Base-by-base conservation (phyloP, 768 basidiomycete genomes). In the Mycena maculata region DNA sequence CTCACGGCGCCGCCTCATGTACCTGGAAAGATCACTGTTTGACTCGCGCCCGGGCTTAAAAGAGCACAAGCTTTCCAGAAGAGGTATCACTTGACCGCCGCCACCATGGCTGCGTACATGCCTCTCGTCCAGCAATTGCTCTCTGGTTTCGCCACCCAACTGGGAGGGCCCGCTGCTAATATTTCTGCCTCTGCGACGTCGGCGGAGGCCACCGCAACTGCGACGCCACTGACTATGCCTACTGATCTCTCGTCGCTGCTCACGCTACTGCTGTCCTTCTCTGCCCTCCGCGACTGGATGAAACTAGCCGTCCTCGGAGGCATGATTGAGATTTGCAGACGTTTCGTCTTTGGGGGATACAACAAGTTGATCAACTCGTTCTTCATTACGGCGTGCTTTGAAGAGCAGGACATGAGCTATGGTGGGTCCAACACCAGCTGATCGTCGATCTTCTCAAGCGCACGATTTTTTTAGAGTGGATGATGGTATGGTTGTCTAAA, bases 401-500 rank as follows among this genome's bases (percentile, higher is more conserved):
- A 86, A 1, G 80, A 83, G 22, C 50, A 72, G 30, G 63, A 73
- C 61, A 48, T 68, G 20, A 77, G 75, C 65, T 76, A 77, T 31
- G 53, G 76, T 76, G 63, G 41, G 65, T 66, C 48, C 54, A 36
- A 4, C 42, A n/a, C 50, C 18, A 60, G 25, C 23, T 55, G 41
- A 38, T 38, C 36, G 18, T 38, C 9, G 30, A 38, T 36, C 33
- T 20, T 12, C 18, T 59, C 16, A 22, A 36, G 33, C 61, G 50
- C 16, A 62, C 36, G 16, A 28, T 11, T 57, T 13, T 25, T 33
- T 56, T 45, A 88, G 87, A 80, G 2, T 90, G 88, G 89, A 81
- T 90, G 55, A 79, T 88, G 76, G 76, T 81, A 45, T 90, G 88
- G 88, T 67, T 89, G 0, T 84, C 87, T n/a, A 81, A 80, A 49